phyloP scores from a whole-genome alignment of 352 stramenopile genomes.

The Elongisporangium senticosum region DNA sequence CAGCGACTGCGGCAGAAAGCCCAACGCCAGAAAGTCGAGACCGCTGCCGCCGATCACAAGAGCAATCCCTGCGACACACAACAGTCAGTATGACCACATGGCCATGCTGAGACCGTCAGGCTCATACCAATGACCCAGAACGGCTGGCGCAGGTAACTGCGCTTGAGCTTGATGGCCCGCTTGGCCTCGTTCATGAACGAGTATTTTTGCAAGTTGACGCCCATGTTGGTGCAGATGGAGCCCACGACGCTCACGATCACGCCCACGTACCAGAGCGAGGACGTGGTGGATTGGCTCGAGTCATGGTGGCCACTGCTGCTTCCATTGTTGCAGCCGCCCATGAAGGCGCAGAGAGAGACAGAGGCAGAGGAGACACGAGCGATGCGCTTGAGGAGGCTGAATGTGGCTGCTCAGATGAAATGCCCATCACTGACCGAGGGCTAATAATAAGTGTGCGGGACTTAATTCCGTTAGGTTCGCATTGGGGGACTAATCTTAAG shows the following conservation, averaged over 20 bases:
- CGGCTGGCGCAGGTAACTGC: constrained; percentile 69
- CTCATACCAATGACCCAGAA: constrained; percentile 68
- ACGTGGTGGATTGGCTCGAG: constrained; percentile 1
- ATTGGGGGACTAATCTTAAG: background rate
- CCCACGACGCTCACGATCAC: constrained; percentile 72
- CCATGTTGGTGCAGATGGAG: constrained; percentile 77
- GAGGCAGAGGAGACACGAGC: no score
- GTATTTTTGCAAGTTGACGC: constrained; percentile 87
- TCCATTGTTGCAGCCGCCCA: background rate
- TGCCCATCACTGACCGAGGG: background rate
- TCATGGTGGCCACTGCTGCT: constrained; percentile 4
- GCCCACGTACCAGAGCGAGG: constrained; percentile 62
- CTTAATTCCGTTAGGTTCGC: background rate
- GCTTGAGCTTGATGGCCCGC: constrained; percentile 44
- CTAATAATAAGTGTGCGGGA: background rate
- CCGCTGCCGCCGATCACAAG: constrained; percentile 66
- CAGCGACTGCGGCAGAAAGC: constrained; percentile 76
- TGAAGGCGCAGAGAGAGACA: background rate
- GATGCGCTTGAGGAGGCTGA: background rate
- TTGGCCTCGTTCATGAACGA: constrained; percentile 84
- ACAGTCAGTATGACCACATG: background rate
- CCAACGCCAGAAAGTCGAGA: constrained; percentile 72
- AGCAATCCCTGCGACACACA: constrained; percentile 24
- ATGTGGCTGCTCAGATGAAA: background rate
- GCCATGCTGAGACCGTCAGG: background rate